Evolutionary conservation across 2,329 filamentous ascomycete genomes (phyloP).

Genomic region (Ustulina deusta): DNA sequence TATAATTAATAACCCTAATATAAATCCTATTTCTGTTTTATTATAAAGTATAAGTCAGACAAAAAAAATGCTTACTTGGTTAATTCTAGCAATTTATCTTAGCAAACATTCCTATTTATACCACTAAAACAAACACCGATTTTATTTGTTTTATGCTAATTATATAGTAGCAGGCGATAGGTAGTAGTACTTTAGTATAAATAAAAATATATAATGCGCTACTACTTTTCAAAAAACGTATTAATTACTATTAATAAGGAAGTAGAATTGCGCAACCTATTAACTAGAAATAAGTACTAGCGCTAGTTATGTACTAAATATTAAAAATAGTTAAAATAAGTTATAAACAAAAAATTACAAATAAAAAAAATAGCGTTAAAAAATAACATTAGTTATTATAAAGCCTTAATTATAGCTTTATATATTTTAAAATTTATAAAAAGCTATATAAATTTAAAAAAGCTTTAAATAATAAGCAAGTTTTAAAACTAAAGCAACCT

Average conservation of each 20-base stretch:
- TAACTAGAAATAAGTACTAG: neutral
- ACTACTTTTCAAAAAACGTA: neutral
- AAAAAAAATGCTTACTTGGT: neutral
- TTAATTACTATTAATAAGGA: neutral
- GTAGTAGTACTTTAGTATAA: neutral
- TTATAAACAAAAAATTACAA: too few relatives aligned
- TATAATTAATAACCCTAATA: neutral
- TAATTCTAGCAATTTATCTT: neutral
- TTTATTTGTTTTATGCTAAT: neutral
- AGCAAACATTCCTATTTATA: neutral
- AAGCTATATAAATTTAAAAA: too few relatives aligned
- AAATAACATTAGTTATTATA: too few relatives aligned
- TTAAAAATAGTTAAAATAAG: neutral
- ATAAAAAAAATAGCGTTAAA: too few relatives aligned
- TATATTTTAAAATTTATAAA: too few relatives aligned
- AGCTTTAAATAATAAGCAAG: too few relatives aligned
- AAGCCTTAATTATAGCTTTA: too few relatives aligned
- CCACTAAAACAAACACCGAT: neutral
- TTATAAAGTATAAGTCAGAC: neutral
- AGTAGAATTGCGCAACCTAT: neutral
- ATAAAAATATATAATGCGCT: slow-evolving; percentile 4
- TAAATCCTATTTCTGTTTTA: neutral
- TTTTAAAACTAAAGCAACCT: too few relatives aligned
- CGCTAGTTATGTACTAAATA: neutral
- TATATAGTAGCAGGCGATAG: neutral